These are phyloP conservation scores for Suillus variegatus DNA, from an alignment of 768 basidiomycete species.

Conservation along the genomic window DNA sequence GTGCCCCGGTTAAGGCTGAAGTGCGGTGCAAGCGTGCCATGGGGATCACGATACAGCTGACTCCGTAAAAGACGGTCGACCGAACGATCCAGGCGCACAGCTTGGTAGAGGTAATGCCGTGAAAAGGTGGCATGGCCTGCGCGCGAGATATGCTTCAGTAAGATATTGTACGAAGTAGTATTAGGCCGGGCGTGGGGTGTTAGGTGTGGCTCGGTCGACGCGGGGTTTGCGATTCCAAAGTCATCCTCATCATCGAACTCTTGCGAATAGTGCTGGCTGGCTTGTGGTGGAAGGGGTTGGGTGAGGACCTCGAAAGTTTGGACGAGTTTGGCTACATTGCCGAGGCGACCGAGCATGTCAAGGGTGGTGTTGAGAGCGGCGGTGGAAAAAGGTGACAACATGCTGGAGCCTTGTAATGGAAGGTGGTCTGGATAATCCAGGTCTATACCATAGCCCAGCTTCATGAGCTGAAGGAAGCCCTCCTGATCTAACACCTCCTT, in stretches of 20 bases:
- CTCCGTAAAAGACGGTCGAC: conserved; percentile 35
- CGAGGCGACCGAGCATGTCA: conserved; percentile 64
- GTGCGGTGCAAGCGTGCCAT: conserved; percentile 46
- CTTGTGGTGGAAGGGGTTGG: conserved; percentile 59
- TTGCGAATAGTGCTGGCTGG: conserved; percentile 43
- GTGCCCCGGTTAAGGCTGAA: conserved; percentile 57
- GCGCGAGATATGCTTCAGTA: conserved; percentile 59
- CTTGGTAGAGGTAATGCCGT: conserved; percentile 66
- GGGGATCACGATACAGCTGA: conserved; percentile 31
- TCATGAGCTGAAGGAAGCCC: conserved; percentile 61
- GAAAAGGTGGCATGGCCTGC: conserved; percentile 52
- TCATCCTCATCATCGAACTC: conserved; percentile 71
- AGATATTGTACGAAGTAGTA: conserved; percentile 62
- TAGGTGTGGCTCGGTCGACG: conserved; percentile 33
- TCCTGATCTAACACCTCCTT: conserved; percentile 59
- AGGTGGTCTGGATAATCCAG: conserved; percentile 70
- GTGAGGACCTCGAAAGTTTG: conserved; percentile 80
- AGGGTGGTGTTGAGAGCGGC: conserved; percentile 72
- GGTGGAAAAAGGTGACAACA: conserved; percentile 53
- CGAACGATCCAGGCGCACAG: conserved; percentile 45
- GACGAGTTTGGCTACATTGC: conserved; percentile 65
- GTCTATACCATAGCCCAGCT: conserved; percentile 75
- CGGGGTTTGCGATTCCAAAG: conserved; percentile 44
- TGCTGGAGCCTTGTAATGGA: conserved; percentile 37
- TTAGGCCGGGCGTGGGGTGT: conserved; percentile 57